These are phyloP conservation scores for Quercus parvula DNA, from an alignment of 306 rosid genomes.

Conservation along the genomic window DNA sequence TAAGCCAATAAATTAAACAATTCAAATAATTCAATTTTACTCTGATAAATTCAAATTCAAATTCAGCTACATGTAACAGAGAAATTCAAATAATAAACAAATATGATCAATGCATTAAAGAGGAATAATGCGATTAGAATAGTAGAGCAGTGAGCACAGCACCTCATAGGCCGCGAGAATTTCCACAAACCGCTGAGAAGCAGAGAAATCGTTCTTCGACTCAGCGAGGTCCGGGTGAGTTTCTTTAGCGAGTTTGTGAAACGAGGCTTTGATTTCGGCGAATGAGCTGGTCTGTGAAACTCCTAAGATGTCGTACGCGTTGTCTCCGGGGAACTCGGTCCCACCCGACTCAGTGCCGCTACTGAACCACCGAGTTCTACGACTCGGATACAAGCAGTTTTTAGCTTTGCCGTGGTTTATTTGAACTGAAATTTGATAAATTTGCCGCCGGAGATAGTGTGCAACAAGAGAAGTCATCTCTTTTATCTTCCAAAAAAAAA, in stretches of 20 bases:
- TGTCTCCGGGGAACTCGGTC: conserved; percentile 46
- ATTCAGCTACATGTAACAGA: not conserved
- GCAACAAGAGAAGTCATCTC: conserved; percentile 28
- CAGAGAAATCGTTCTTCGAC: conserved; percentile 49
- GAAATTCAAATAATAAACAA: not conserved
- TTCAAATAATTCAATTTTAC: not conserved
- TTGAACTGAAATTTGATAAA: conserved; percentile 5
- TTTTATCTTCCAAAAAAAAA: not conserved
- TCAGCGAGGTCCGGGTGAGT: conserved; percentile 95
- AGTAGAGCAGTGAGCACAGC: not conserved
- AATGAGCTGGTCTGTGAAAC: conserved; percentile 73
- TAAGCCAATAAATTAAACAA: not conserved
- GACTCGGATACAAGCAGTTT: conserved; percentile 13
- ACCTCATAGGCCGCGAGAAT: conserved; percentile 97
- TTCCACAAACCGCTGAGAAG: conserved; percentile 74
- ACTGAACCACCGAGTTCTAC: conserved; percentile 39
- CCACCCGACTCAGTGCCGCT: conserved; percentile 44
- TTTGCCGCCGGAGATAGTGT: conserved; percentile 20
- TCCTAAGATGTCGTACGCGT: conserved; percentile 78
- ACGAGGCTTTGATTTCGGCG: conserved; percentile 77
- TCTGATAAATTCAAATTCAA: not conserved
- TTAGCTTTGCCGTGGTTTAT: conserved; percentile 14
- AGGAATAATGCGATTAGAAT: not conserved
- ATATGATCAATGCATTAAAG: not conserved
- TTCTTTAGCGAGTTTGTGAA: conserved; percentile 87